Conservation (phyloP, 768 basidiomycete species). For the Pleurotus giganteus region DNA sequence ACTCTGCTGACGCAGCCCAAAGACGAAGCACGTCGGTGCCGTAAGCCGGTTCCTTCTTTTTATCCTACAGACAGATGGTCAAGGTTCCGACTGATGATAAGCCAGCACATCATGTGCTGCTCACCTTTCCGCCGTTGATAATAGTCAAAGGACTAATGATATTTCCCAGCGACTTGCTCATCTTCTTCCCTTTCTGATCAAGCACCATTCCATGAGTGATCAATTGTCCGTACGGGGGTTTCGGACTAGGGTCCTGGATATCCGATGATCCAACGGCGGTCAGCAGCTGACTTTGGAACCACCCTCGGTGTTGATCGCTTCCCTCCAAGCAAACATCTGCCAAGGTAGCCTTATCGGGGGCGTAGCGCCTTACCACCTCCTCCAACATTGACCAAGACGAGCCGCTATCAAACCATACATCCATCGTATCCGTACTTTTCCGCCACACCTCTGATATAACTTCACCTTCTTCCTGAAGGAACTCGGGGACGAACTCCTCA, state of each 20-base stretch:
- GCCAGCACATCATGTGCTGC: slow-evolving; percentile 17
- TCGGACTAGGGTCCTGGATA: slow-evolving; percentile 25
- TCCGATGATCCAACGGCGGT: slow-evolving; percentile 65
- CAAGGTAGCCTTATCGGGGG: slow-evolving; percentile 31
- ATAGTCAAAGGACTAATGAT: slow-evolving; percentile 82
- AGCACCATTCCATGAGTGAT: slow-evolving; percentile 98
- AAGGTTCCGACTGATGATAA: slow-evolving; percentile 1
- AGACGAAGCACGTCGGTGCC: slow-evolving; percentile 85
- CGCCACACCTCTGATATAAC: slow-evolving; percentile 48
- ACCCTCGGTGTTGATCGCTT: slow-evolving; percentile 96
- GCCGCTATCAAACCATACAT: slow-evolving; percentile 99
- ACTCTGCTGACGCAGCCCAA: slow-evolving; percentile 92
- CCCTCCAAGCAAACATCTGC: slow-evolving; percentile 95
- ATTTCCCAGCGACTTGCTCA: slow-evolving; percentile 98
- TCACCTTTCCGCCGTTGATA: slow-evolving; percentile 73
- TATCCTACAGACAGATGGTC: slow-evolving; percentile 40
- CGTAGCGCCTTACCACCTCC: slow-evolving; percentile 31
- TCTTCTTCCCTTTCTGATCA: slow-evolving; percentile 86
- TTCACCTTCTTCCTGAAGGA: slow-evolving; percentile 45
- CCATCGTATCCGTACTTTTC: slow-evolving; percentile 94
- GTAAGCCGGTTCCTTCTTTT: slow-evolving; percentile 72
- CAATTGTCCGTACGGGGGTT: slow-evolving; percentile 66
- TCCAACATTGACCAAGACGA: slow-evolving; percentile 85
- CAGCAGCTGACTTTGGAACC: slow-evolving; percentile 96
- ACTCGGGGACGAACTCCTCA: slow-evolving; percentile 74